Conservation (phyloP, 768 basidiomycete genomes). For the Kwoniella sp. region DNA sequence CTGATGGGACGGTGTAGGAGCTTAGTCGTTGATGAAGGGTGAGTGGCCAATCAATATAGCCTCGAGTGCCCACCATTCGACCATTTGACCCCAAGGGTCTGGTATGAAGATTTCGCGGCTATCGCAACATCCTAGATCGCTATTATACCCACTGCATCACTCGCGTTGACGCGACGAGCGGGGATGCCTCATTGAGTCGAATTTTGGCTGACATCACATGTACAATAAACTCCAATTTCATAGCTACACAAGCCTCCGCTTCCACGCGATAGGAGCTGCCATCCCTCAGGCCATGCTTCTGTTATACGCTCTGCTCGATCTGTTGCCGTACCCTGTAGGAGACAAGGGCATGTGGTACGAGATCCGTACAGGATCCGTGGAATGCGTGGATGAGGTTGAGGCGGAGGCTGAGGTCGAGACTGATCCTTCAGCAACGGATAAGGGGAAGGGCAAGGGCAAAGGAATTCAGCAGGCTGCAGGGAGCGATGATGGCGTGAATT, state of each 20-base stretch:
- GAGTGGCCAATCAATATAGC: slow-evolving; percentile 11
- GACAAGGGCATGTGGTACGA: slow-evolving; percentile 52
- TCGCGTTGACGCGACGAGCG: too few relatives aligned
- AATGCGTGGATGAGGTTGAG: slow-evolving; percentile 51
- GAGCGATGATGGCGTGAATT: slow-evolving; percentile 6
- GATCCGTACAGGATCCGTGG: slow-evolving; percentile 49
- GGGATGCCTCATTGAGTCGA: too few relatives aligned
- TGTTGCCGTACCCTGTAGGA: slow-evolving; percentile 52
- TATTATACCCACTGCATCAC: too few relatives aligned
- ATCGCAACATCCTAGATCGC: too few relatives aligned
- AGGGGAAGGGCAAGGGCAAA: slow-evolving; percentile 11
- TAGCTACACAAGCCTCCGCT: slow-evolving; percentile 44
- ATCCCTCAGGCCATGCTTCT: slow-evolving; percentile 55
- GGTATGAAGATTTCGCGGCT: too few relatives aligned
- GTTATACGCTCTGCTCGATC: slow-evolving; percentile 53
- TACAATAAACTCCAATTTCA: too few relatives aligned
- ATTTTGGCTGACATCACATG: too few relatives aligned
- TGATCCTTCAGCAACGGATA: background rate
- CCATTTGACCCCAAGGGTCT: background rate
- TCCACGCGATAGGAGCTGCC: slow-evolving; percentile 53
- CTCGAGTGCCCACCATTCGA: background rate
- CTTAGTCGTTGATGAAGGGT: slow-evolving; percentile 56
- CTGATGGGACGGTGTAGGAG: slow-evolving; percentile 55
- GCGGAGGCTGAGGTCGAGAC: slow-evolving; percentile 5
- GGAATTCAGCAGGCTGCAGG: background rate